Conservation (phyloP, 2,329 filamentous ascomycete genomes). For the Mycosphaerelloides madeirae region DNA sequence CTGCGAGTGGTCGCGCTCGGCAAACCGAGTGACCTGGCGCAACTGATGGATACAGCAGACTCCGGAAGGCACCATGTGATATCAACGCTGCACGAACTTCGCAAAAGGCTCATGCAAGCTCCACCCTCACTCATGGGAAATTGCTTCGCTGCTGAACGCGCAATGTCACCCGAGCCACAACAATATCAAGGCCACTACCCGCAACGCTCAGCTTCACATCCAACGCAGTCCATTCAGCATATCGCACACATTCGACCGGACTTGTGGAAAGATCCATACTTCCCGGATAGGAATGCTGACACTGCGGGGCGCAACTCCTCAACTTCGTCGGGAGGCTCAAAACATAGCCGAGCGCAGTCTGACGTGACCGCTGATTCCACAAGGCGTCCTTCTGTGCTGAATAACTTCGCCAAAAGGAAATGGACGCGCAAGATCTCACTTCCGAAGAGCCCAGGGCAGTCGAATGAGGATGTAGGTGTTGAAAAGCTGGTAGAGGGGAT, state of each 20-base stretch:
- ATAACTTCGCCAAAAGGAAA: no score
- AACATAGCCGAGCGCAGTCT: no score
- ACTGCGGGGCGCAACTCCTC: no score
- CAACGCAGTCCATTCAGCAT: neutral
- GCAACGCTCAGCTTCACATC: neutral
- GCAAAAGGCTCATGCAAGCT: slow-evolving; percentile 2
- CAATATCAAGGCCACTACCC: neutral
- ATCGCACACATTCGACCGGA: neutral
- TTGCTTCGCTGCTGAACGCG: no score
- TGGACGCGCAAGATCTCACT: no score
- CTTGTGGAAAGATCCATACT: neutral
- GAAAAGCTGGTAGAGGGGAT: no score
- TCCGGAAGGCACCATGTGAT: neutral
- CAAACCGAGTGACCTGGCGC: neutral
- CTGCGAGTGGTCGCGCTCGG: neutral
- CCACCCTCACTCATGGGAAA: no score
- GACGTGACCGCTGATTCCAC: no score
- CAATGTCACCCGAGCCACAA: neutral
- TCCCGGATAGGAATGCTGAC: neutral
- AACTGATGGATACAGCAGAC: slow-evolving; percentile 2
- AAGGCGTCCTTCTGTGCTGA: no score
- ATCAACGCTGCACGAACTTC: neutral
- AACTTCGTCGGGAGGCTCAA: no score
- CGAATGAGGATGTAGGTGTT: no score
- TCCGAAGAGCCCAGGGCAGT: no score